Evolutionary conservation across 140 eudicot genomes (phyloP).

Genomic region (Bidens hawaiensis): DNA sequence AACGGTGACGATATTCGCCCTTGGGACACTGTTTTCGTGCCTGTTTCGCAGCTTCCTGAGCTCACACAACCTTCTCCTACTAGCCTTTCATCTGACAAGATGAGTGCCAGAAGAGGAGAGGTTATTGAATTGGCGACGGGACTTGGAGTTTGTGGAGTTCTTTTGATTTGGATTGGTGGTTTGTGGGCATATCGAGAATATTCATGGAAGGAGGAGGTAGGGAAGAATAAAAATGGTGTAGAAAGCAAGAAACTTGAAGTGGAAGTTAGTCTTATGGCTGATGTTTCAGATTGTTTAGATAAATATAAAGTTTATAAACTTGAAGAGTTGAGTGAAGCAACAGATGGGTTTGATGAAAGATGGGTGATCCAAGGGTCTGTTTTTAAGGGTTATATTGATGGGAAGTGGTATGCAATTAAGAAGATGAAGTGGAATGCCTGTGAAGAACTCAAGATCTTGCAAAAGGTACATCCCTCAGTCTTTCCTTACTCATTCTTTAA

Average conservation of each 20-base stretch:
- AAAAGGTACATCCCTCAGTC: constrained; percentile 79
- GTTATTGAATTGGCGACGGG: constrained; percentile 68
- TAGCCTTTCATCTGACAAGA: not conserved
- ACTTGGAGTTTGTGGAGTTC: constrained; percentile 54
- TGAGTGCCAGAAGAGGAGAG: constrained; percentile 32
- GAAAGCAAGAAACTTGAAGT: not conserved
- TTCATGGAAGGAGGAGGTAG: constrained; percentile 30
- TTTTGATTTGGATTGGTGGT: constrained; percentile 45
- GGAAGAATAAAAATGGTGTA: constrained; percentile 11
- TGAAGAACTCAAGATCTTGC: constrained; percentile 94
- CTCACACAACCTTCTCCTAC: constrained; percentile 49
- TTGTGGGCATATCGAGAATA: constrained; percentile 48
- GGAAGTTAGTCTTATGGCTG: no score
- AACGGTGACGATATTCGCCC: constrained; percentile 45
- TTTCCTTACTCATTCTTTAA: not conserved
- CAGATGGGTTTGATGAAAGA: constrained; percentile 69
- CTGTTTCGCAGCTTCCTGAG: constrained; percentile 57
- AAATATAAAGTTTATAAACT: no score
- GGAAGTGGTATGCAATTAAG: constrained; percentile 74
- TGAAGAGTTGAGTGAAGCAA: constrained; percentile 37
- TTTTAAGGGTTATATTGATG: constrained; percentile 19
- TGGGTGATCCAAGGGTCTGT: no score
- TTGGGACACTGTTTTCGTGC: constrained; percentile 65
- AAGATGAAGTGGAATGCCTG: constrained; percentile 95
- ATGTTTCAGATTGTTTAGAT: no score